phyloP scores from a whole-genome alignment of 805 yeast species.

The Spathaspora sp. region DNA sequence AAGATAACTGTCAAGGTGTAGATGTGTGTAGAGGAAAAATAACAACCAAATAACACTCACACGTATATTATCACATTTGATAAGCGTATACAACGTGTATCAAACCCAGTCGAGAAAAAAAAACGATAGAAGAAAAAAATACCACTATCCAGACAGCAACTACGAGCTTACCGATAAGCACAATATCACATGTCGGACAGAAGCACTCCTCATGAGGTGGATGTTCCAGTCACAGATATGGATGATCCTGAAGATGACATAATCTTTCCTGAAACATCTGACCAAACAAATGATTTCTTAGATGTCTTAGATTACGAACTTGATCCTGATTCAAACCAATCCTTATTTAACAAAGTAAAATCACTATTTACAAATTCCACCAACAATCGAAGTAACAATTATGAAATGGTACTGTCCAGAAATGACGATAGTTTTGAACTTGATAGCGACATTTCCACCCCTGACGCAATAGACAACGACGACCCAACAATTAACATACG shows the following conservation, averaged over 20 bases:
- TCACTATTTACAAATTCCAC: background rate
- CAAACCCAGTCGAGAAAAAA: background rate
- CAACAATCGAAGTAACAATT: slow-evolving; percentile 2
- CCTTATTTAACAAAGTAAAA: slow-evolving; percentile 5
- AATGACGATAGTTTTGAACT: slow-evolving; percentile 8
- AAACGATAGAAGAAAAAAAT: background rate
- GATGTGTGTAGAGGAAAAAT: background rate
- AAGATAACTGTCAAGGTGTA: background rate
- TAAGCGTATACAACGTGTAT: background rate
- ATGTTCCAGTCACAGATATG: slow-evolving; percentile 53
- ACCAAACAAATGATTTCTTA: slow-evolving; percentile 10
- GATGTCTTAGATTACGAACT: slow-evolving; percentile 22
- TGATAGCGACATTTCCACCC: slow-evolving; percentile 16
- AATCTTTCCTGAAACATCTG: slow-evolving; percentile 11
- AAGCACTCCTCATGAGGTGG: slow-evolving; percentile 36
- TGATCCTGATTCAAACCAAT: background rate
- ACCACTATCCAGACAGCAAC: background rate
- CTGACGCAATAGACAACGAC: background rate
- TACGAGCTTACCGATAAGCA: background rate
- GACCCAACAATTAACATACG: slow-evolving; percentile 12
- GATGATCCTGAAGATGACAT: slow-evolving; percentile 42
- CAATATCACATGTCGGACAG: slow-evolving; percentile 15
- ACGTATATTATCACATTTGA: background rate
- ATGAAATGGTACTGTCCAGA: slow-evolving; percentile 7
- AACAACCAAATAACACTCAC: too few relatives aligned